Evolutionary conservation across 164 flowering plant species (phyloP).

Genomic region (Annona squamosa): DNA sequence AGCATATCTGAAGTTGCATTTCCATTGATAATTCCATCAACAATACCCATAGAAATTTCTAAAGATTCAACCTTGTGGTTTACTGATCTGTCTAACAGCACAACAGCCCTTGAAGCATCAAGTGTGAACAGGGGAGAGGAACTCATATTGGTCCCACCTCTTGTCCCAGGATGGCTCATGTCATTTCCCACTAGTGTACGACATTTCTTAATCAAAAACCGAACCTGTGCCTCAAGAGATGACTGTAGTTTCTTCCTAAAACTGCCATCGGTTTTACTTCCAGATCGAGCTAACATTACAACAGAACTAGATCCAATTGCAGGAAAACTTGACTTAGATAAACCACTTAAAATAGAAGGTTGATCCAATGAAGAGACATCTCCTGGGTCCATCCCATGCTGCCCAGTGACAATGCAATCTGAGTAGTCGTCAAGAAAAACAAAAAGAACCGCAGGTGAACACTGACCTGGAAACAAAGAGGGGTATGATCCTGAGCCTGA

Average conservation of each 20-base stretch:
- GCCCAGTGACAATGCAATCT: slow-evolving; percentile 27
- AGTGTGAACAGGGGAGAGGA: slow-evolving; percentile 67
- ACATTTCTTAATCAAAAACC: slow-evolving; percentile 77
- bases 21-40: slow-evolving; percentile 60
- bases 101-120: slow-evolving; percentile 74
- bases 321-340: slow-evolving; percentile 42
- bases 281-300: slow-evolving; percentile 77
- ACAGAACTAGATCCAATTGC: slow-evolving; percentile 61
- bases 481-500: slow-evolving; percentile 72
- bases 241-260: slow-evolving; percentile 69
- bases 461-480: slow-evolving; percentile 83
- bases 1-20: slow-evolving; percentile 65
- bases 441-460: slow-evolving; percentile 75
- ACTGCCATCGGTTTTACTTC: slow-evolving; percentile 60
- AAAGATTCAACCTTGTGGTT: slow-evolving; percentile 64
- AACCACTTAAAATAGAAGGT: slow-evolving; percentile 32
- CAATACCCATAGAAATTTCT: slow-evolving; percentile 56
- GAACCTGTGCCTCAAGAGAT: slow-evolving; percentile 79
- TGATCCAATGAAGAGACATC: slow-evolving; percentile 40
- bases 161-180: slow-evolving; percentile 46
- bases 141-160: slow-evolving; percentile 42
- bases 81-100: slow-evolving; percentile 45
- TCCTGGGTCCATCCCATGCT: slow-evolving; percentile 35
- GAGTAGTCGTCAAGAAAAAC: slow-evolving; percentile 74
- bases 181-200: slow-evolving; percentile 61